A percentile compares a stretch with the other conserved stretches of the same genome.
phyloP scores from a whole-genome alignment of 805 yeast genomes.

The Helenozyma baotianmanensis region DNA sequence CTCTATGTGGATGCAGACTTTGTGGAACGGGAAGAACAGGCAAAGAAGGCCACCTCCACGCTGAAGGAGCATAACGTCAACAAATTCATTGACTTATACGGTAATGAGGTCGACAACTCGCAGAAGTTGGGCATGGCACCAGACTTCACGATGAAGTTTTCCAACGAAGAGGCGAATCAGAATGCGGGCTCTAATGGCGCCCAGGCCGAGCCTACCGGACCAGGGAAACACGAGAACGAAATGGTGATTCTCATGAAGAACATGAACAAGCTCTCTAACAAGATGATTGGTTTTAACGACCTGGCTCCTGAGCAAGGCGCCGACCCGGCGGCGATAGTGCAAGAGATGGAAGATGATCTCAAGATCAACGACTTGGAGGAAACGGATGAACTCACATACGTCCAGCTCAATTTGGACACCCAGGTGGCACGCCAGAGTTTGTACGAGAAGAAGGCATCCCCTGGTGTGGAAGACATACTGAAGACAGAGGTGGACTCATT shows the following conservation, averaged over 20 bases:
- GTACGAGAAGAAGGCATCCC: slow-evolving; percentile 6
- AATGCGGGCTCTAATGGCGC: slow-evolving; percentile 2
- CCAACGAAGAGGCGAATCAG: slow-evolving; percentile 37
- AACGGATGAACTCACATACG: slow-evolving; percentile 44
- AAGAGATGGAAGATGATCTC: slow-evolving; percentile 41
- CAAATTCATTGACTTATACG: slow-evolving; percentile 72
- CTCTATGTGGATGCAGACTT: slow-evolving; percentile 62
- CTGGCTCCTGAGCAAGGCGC: slow-evolving; percentile 6
- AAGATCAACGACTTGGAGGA: slow-evolving; percentile 50
- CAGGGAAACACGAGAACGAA: slow-evolving; percentile 44
- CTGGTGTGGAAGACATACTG: slow-evolving; percentile 3
- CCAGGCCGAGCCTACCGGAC: slow-evolving; percentile 3
- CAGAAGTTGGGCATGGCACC: slow-evolving; percentile 74
- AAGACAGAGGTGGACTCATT: slow-evolving; percentile 1
- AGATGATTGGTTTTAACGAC: slow-evolving; percentile 55
- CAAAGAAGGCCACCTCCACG: slow-evolving; percentile 37
- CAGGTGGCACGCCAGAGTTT: slow-evolving; percentile 16
- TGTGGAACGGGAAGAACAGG: slow-evolving; percentile 33
- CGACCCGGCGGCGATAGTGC: slow-evolving; percentile 26
- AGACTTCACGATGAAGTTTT: slow-evolving; percentile 79
- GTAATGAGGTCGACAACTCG: slow-evolving; percentile 77
- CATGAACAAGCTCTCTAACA: slow-evolving; percentile 82
- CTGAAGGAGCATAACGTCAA: slow-evolving; percentile 45
- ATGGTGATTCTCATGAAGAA: slow-evolving; percentile 74
- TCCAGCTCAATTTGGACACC: slow-evolving; percentile 41